Evolutionary conservation across 768 basidiomycete genomes (phyloP), one percentile per base, ranked within the genome.

Genomic region (Amanita phalloides): DNA sequence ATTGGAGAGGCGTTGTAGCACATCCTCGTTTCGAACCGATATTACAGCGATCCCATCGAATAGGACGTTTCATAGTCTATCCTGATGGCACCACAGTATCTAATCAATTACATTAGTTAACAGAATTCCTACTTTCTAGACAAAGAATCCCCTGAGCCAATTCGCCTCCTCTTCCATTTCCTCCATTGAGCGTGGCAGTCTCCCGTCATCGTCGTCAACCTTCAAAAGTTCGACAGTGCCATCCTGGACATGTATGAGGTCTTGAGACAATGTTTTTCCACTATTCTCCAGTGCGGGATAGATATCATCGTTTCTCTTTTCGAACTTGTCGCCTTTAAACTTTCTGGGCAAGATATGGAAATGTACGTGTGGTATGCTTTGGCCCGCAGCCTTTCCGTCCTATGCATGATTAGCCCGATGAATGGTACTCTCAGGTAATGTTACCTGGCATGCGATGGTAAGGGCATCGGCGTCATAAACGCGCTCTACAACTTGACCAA

Each of bases 331-430:
- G 9, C 83, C 84, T 44, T 70, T 71, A 30, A 75, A 68, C 60
- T 82, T 82, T 2, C 95, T 81, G 20, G 96, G 96, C 4, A 99
- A 68, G 26, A 98, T 67, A 63, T 99, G 96, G 58, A 96, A 86
- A 66, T 99, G 96, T n/a, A 97, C 90, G 62, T 98, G 96, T 1
- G 90, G 82, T n/a, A 91, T 80, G 28, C 67, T 70, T 62, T 77
- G 76, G 0, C 92, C 93, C 1, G 93, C 88, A 11, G 86, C 88
- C 55, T 74, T 76, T 10, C 94, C 93, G 61, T 97, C 92, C 89
- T 92, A n/a, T 8, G 8, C 11, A 25, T 59, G 11, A 39, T 7
- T 46, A 36, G 26, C 5, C 45, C 32, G 30, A 26, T 11, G 33
- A 11, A 11, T 10, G 8, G 46, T 6, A 47, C 10, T 33, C 28